phyloP scores from a whole-genome alignment of 1,139 yeast genomes.

The Magnusiomyces ingens region DNA sequence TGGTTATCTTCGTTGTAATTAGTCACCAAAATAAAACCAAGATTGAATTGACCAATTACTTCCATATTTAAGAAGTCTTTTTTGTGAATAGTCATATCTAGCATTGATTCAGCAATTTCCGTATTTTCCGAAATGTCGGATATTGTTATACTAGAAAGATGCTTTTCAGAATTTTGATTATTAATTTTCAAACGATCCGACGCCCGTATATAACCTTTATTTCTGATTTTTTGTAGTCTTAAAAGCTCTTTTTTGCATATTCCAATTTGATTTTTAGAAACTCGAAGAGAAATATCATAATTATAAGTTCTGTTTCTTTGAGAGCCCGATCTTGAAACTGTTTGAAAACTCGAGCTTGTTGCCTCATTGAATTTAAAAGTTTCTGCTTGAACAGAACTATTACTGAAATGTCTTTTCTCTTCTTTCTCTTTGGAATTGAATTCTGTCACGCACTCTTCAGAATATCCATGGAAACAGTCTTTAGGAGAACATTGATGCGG shows the following conservation, averaged over 20 bases:
- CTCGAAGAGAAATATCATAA: conserved; percentile 9
- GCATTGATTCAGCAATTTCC: conserved; percentile 40
- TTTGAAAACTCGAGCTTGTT: neutral
- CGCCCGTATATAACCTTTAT: neutral
- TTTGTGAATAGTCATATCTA: conserved; percentile 29
- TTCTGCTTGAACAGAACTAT: no score
- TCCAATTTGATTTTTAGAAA: conserved; percentile 3
- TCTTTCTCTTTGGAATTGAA: no score
- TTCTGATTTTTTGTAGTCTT: neutral
- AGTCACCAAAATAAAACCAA: conserved; percentile 79
- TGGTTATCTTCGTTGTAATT: conserved; percentile 30
- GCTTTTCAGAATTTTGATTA: neutral
- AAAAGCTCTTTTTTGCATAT: neutral
- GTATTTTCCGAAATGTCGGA: conserved; percentile 37
- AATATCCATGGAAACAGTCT: no score
- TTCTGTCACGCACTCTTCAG: no score
- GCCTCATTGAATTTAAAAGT: no score
- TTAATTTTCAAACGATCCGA: neutral
- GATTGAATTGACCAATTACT: conserved; percentile 84
- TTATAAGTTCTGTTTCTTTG: conserved; percentile 9
- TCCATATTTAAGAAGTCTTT: conserved; percentile 51
- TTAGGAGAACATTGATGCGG: no score
- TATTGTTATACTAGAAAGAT: conserved; percentile 9
- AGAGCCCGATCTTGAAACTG: neutral
- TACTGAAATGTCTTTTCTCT: no score